Evolutionary conservation across 306 rosid genomes (phyloP), one percentile per base, ranked within the genome.

Genomic region (Arachis stenosperma): DNA sequence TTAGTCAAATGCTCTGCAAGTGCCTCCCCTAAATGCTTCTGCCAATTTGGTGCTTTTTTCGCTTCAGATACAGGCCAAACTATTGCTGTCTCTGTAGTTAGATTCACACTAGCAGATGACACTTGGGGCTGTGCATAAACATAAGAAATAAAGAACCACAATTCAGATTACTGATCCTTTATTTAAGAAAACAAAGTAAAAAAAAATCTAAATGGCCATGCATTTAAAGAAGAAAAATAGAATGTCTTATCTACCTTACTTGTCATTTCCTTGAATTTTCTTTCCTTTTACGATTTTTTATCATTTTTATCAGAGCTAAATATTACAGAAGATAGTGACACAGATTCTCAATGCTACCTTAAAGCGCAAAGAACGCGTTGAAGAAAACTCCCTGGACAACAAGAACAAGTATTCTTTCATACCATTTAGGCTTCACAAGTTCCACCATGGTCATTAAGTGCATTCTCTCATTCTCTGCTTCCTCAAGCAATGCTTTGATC

Each of bases 41-140:
- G 86, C 98, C 98, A 89, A 75, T 88, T 79, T 39, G 92, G 87
- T 60, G 76, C 61, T 69, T 76, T 81, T 84, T 89, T 94, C 48
- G 89, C 96, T 80, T 86, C 96, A 48, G 95, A 89, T 61, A 88
- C 91, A 15, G 98, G 98, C 96, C 98, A 94, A 67, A 94, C 88
- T 41, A 94, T 76, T 66, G 97, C 98, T 52, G 94, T 90, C 89
- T 94, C 98, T 11, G 97, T 94, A 40, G 96, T 86, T 71, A 94
- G 90, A 74, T 91, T 94, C 75, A 94, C 97, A 83, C 82, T 91
- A 36, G 94, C 98, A 57, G 96, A 86, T 27, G 97, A 86, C 52
- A 94, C 98, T 85, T 82, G 90, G 47, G 97, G 88, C 98, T 94
- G 88, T 30, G 62, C 79, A 77, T 82, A 71, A 29, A 75, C 52